Conservation (phyloP, 2,329 filamentous ascomycete genomes). For the Clonostachys chloroleuca region DNA sequence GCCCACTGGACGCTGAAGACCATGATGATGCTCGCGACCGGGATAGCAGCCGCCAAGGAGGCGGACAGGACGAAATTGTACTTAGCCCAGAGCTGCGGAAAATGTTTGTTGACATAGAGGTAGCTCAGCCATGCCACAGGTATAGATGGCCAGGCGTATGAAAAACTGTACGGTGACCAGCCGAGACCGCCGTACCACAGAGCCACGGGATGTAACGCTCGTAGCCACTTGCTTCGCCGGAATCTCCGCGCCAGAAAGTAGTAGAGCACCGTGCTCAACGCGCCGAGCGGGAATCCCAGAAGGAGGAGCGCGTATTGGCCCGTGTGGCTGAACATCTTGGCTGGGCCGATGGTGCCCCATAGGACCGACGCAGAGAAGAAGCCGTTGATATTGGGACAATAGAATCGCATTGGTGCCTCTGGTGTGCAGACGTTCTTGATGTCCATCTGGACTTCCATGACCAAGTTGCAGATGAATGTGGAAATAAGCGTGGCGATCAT, state of each 20-base stretch:
- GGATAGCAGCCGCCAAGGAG: constrained; percentile 33
- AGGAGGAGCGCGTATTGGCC: constrained; percentile 27
- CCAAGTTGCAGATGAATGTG: constrained; percentile 38
- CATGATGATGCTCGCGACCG: constrained; percentile 33
- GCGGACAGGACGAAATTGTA: constrained; percentile 41
- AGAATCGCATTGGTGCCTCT: constrained; percentile 32
- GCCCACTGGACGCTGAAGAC: constrained; percentile 29
- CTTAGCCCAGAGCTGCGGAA: constrained; percentile 37
- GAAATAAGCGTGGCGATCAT: constrained; percentile 38
- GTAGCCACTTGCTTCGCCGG: constrained; percentile 21
- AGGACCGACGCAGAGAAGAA: constrained; percentile 30
- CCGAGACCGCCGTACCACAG: constrained; percentile 23
- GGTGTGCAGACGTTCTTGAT: constrained; percentile 23
- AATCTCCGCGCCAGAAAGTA: constrained; percentile 24
- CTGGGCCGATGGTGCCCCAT: constrained; percentile 47
- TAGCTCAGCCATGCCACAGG: constrained; percentile 11
- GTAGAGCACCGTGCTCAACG: constrained; percentile 26
- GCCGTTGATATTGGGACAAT: constrained; percentile 41
- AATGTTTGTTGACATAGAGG: constrained; percentile 12
- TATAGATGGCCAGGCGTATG: constrained; percentile 10
- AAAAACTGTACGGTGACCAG: constrained; percentile 3
- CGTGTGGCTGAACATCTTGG: constrained; percentile 29
- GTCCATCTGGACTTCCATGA: constrained; percentile 34
- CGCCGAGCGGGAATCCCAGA: constrained; percentile 37
- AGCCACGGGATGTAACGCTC: constrained; percentile 29